phyloP scores from a whole-genome alignment of 148 eudicot species.

The Beta vulgaris region DNA sequence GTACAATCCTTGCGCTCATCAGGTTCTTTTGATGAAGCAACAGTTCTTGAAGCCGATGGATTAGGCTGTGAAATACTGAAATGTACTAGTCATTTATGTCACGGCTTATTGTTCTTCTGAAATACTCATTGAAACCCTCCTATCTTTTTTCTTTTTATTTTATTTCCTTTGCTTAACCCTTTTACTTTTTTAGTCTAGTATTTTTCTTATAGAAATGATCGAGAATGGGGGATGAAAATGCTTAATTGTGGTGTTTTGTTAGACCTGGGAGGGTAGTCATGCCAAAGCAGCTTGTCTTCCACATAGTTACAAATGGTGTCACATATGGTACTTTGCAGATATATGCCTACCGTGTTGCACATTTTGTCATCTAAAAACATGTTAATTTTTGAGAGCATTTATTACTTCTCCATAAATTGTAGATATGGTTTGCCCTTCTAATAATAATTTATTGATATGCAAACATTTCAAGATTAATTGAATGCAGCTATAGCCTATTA shows the following conservation, averaged over 20 bases:
- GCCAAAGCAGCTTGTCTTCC: constrained; percentile 78
- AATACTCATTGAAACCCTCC: background rate
- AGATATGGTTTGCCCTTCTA: too few relatives aligned
- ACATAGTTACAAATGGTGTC: constrained; percentile 64
- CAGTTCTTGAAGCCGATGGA: background rate
- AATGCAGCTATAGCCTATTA: too few relatives aligned
- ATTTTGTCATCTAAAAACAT: too few relatives aligned
- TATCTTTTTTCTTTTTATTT: background rate
- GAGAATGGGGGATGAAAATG: background rate
- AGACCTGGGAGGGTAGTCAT: too few relatives aligned
- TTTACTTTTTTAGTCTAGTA: background rate
- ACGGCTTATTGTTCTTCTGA: background rate
- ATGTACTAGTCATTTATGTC: background rate
- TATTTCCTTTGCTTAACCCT: background rate
- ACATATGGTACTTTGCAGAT: constrained; percentile 65
- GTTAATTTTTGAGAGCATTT: too few relatives aligned
- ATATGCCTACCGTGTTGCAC: too few relatives aligned
- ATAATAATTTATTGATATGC: too few relatives aligned
- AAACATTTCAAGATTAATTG: too few relatives aligned
- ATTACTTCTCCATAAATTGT: too few relatives aligned
- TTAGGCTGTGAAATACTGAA: background rate
- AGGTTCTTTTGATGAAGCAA: background rate
- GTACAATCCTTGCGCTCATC: background rate
- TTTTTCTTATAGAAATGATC: background rate
- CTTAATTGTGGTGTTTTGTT: background rate